Percentiles rank a stretch among this genome's conserved stretches.
Conservation (phyloP, 139 green algal species). For the Zygnema cylindricum region DNA sequence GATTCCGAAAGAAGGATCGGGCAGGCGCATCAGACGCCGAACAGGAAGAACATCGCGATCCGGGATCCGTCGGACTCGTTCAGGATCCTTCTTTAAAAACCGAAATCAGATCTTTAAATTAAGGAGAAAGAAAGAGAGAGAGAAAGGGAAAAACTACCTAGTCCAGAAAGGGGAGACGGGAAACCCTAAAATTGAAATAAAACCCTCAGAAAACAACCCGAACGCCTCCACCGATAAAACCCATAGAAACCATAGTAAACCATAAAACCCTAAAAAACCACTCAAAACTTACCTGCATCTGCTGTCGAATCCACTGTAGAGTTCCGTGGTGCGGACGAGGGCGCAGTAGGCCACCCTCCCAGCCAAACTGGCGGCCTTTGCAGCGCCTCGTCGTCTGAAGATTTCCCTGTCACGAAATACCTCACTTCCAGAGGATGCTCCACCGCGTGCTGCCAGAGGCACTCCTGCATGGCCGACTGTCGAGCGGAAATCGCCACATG, state of each 20-base stretch:
- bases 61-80: no score
- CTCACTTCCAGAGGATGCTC: constrained; percentile 28
- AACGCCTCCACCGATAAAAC: no score
- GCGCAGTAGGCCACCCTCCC: constrained; percentile 47
- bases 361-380: constrained; percentile 36
- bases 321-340: constrained; percentile 11
- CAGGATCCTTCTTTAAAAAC: no score
- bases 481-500: constrained; percentile 31
- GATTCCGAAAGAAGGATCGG: no score
- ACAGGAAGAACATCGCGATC: no score
- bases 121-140: background rate
- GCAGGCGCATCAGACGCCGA: no score
- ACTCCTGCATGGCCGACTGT: constrained; percentile 30
- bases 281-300: constrained; percentile 49
- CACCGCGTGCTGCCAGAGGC: constrained; percentile 24
- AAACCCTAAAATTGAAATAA: no score
- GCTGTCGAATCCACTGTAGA: constrained; percentile 59
- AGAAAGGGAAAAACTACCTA: background rate
- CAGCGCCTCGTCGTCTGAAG: constrained; percentile 41
- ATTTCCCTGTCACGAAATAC: constrained; percentile 25
- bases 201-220: no score
- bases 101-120: background rate
- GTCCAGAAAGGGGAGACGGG: background rate
- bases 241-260: no score
- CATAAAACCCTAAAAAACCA: no score